Evolutionary conservation across 192 early-diverging fungal species (phyloP).

Genomic region (Backusella westeae): DNA sequence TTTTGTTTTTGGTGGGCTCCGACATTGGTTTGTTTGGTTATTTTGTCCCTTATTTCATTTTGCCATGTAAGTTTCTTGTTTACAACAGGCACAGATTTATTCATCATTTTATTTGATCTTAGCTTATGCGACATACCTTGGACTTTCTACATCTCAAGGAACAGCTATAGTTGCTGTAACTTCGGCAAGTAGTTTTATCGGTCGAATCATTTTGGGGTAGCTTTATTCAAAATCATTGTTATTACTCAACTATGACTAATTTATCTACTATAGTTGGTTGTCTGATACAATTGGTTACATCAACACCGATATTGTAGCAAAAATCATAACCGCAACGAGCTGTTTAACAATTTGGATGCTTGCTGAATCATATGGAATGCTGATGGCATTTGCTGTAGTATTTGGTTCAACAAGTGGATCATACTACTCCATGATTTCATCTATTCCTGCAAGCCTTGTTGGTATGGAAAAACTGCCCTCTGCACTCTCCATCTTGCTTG

Average conservation of each 20-base stretch:
- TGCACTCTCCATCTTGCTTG: constrained; percentile 17
- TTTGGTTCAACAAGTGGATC: constrained; percentile 31
- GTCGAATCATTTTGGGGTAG: constrained; percentile 23
- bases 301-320: constrained; percentile 26
- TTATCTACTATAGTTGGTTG: background rate
- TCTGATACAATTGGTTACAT: constrained; percentile 27
- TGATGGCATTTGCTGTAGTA: constrained; percentile 28
- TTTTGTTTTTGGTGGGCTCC: constrained; percentile 22
- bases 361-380: constrained; percentile 16
- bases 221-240: background rate
- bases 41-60: constrained; percentile 28
- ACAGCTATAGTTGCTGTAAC: constrained; percentile 15
- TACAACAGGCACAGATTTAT: too few relatives aligned
- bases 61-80: constrained; percentile 16
- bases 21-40: constrained; percentile 20
- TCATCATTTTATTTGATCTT: background rate
- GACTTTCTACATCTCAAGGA: constrained; percentile 20
- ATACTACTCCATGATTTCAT: constrained; percentile 28
- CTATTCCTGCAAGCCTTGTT: constrained; percentile 20
- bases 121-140: constrained; percentile 25
- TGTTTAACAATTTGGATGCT: constrained; percentile 30
- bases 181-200: constrained; percentile 20
- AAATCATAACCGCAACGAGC: constrained; percentile 7
- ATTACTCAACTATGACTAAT: background rate
- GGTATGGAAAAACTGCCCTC: constrained; percentile 21